Conservation (phyloP, 805 yeast species). For the Hanseniaspora meyeri region DNA sequence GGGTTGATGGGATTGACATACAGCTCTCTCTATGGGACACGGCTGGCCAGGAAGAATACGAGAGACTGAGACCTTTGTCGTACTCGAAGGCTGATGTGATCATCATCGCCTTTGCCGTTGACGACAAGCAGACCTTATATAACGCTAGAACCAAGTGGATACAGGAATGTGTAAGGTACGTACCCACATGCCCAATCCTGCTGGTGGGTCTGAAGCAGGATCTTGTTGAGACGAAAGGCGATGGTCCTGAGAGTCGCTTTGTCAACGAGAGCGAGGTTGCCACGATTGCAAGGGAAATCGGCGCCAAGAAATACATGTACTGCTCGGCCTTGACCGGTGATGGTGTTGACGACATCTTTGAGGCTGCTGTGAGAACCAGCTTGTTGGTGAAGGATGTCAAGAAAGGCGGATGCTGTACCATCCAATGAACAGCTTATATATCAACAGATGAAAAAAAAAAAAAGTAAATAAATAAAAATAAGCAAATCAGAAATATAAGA, state of each 20-base stretch:
- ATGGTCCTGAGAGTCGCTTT: slow-evolving; percentile 29
- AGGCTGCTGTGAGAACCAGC: slow-evolving; percentile 77
- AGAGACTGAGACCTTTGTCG: slow-evolving; percentile 73
- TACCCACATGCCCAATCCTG: slow-evolving; percentile 67
- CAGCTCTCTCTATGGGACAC: slow-evolving; percentile 88
- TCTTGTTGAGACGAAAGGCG: slow-evolving; percentile 38
- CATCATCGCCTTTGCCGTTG: slow-evolving; percentile 73
- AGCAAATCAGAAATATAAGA: neutral
- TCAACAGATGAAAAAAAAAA: neutral
- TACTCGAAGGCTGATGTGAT: slow-evolving; percentile 81
- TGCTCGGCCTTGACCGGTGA: slow-evolving; percentile 89
- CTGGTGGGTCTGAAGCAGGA: slow-evolving; percentile 81
- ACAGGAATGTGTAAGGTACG: slow-evolving; percentile 64
- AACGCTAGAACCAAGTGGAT: slow-evolving; percentile 83
- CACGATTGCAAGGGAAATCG: slow-evolving; percentile 59
- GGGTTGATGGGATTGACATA: slow-evolving; percentile 87
- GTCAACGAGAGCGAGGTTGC: slow-evolving; percentile 51
- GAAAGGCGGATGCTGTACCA: slow-evolving; percentile 29
- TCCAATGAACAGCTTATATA: slow-evolving; percentile 16
- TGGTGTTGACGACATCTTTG: slow-evolving; percentile 89
- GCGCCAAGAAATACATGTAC: slow-evolving; percentile 73
- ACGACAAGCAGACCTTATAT: slow-evolving; percentile 70
- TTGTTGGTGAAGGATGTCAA: slow-evolving; percentile 42
- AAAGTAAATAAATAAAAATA: neutral
- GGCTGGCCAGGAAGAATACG: slow-evolving; percentile 95